phyloP scores from a whole-genome alignment of 768 basidiomycete genomes.

The Lactarius pseudohatsudake region DNA sequence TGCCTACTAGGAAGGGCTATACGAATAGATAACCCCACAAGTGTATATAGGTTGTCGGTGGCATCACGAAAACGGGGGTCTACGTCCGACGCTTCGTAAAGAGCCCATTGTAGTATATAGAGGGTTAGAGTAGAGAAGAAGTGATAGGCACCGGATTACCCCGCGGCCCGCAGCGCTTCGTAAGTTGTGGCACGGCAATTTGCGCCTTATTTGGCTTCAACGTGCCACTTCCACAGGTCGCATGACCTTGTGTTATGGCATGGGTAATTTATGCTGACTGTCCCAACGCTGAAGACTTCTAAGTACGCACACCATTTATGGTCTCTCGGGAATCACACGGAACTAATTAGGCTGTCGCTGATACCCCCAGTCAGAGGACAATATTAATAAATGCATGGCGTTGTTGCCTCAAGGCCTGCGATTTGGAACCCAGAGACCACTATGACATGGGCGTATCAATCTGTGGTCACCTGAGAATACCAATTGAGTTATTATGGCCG shows the following conservation, averaged over 20 bases:
- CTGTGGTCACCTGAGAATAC: not conserved
- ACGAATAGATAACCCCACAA: not conserved
- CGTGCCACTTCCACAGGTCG: not conserved
- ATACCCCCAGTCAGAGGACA: not conserved
- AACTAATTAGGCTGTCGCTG: not conserved
- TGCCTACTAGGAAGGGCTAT: not conserved
- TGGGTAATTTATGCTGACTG: too few species aligned
- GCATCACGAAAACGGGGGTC: not conserved
- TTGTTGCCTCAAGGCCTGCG: not conserved
- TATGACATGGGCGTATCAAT: slow-evolving; percentile 2
- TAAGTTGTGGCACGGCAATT: too few species aligned
- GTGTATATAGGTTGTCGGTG: not conserved
- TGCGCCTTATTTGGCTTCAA: not conserved
- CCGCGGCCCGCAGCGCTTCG: not conserved
- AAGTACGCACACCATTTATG: not conserved
- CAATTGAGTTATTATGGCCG: not conserved
- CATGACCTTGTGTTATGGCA: not conserved
- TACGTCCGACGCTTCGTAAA: not conserved
- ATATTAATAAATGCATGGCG: not conserved
- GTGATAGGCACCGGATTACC: not conserved
- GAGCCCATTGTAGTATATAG: not conserved
- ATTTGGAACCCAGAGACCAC: not conserved
- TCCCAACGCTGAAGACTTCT: too few species aligned
- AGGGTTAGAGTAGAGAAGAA: not conserved
- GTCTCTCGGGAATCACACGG: not conserved